These are phyloP conservation scores for Amaranthus tricolor DNA, from an alignment of 179 eudicot genomes.

Conservation along the genomic window DNA sequence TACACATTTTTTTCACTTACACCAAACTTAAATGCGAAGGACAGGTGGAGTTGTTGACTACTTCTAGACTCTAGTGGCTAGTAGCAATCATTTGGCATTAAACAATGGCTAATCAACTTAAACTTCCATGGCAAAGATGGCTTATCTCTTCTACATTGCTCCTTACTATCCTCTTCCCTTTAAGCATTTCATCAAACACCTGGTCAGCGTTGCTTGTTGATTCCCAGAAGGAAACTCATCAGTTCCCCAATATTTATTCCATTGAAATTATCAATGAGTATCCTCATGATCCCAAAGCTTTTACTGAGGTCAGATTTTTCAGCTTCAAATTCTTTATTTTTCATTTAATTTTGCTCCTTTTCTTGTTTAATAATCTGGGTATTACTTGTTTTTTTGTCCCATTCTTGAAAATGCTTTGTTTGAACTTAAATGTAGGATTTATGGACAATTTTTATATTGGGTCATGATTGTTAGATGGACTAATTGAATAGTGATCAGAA, in stretches of 20 bases:
- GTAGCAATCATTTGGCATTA: not conserved
- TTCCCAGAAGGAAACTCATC: not conserved
- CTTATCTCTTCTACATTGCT: slow-evolving; percentile 23
- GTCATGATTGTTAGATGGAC: not conserved
- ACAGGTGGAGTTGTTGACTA: too few species aligned
- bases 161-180: slow-evolving; percentile 13
- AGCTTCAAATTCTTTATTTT: not conserved
- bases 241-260: slow-evolving; percentile 28
- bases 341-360: not conserved
- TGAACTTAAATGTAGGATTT: not conserved
- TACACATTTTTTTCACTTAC: too few species aligned
- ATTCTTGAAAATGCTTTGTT: too few species aligned
- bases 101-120: slow-evolving; percentile 25
- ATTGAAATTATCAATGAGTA: slow-evolving; percentile 55
- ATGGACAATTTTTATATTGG: not conserved
- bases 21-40: too few species aligned
- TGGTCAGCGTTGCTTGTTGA: slow-evolving; percentile 11
- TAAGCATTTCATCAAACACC: slow-evolving; percentile 35
- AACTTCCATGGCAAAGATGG: slow-evolving; percentile 16
- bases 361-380: not conserved
- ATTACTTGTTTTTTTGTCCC: not conserved
- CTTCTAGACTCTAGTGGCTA: too few species aligned
- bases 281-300: slow-evolving; percentile 73
- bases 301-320: slow-evolving; percentile 56
- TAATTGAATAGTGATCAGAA: not conserved